These are phyloP conservation scores for Pogostemon cablin DNA, from an alignment of 257 asterid species.

Conservation along the genomic window DNA sequence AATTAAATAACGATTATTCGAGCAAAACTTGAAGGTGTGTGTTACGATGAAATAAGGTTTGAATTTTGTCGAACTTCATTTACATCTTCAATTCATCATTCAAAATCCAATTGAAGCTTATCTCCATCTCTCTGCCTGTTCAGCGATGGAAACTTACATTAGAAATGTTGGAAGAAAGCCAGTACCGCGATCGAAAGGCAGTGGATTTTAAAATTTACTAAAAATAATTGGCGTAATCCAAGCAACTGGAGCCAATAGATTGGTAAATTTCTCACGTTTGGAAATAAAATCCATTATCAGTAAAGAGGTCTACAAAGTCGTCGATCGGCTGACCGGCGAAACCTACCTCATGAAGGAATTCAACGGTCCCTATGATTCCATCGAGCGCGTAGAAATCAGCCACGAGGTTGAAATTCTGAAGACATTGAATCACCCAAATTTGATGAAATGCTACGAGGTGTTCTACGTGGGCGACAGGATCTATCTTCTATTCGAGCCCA, in stretches of 20 bases:
- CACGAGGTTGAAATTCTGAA: slow-evolving; percentile 28
- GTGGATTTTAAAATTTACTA: not conserved
- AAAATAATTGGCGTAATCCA: not conserved
- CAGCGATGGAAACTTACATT: not conserved
- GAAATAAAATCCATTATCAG: slow-evolving; percentile 1
- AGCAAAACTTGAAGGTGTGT: too few species aligned
- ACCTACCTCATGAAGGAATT: slow-evolving; percentile 30
- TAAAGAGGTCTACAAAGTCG: slow-evolving; percentile 25
- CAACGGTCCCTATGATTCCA: slow-evolving; percentile 2
- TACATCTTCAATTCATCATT: not conserved
- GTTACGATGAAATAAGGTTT: too few species aligned
- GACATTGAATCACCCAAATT: slow-evolving; percentile 35
- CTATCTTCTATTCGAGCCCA: slow-evolving; percentile 36
- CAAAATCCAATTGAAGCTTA: not conserved
- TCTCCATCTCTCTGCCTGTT: not conserved
- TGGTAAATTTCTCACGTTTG: slow-evolving; percentile 8
- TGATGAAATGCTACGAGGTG: slow-evolving; percentile 26
- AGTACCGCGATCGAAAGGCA: not conserved
- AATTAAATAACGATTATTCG: too few species aligned
- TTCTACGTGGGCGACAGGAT: slow-evolving; percentile 2
- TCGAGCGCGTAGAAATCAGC: slow-evolving; percentile 22
- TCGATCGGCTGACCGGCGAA: slow-evolving; percentile 24
- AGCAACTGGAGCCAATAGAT: not conserved
- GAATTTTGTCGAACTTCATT: not conserved
- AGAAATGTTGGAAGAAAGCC: not conserved